These are phyloP conservation scores for Diaporthe humulicola DNA, from an alignment of 2,329 filamentous ascomycete genomes.

Conservation along the genomic window DNA sequence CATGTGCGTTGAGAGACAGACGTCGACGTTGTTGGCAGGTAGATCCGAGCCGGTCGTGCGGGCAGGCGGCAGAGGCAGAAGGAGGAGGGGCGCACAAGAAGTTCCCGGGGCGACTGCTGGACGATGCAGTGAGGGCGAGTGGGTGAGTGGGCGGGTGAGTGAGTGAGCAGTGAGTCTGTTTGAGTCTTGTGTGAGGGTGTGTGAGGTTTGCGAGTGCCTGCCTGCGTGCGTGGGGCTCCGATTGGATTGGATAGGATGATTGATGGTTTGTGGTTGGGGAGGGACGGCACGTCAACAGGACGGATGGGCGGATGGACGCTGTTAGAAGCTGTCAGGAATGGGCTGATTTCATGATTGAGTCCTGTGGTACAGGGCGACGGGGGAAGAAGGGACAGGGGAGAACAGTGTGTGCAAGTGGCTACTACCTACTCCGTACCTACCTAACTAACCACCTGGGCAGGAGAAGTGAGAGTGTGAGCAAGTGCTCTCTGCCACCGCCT, in stretches of 20 bases:
- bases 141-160: not conserved
- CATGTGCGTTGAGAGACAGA: not conserved
- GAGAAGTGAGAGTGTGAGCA: constrained; percentile 15
- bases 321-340: constrained; percentile 28
- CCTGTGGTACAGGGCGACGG: constrained; percentile 1
- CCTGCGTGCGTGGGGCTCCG: constrained; percentile 6
- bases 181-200: constrained; percentile 15
- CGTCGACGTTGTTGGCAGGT: constrained; percentile 14
- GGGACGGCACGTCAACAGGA: constrained; percentile 6
- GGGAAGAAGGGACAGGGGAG: not conserved
- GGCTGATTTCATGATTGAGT: constrained; percentile 20
- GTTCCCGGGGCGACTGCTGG: not conserved
- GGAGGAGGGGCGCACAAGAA: not conserved
- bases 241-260: constrained; percentile 7
- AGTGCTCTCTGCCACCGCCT: not conserved
- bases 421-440: too few relatives aligned
- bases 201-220: constrained; percentile 1
- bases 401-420: not conserved
- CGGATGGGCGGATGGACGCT: not conserved
- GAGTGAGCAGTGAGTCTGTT: not conserved
- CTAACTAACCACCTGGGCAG: not conserved
- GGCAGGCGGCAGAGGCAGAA: constrained; percentile 1
- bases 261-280: constrained; percentile 18
- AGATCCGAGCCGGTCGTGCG: constrained; percentile 9
- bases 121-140: not conserved